These are phyloP conservation scores for Leptographium wingfieldii DNA, from an alignment of 2,329 filamentous ascomycete species.

Conservation along the genomic window DNA sequence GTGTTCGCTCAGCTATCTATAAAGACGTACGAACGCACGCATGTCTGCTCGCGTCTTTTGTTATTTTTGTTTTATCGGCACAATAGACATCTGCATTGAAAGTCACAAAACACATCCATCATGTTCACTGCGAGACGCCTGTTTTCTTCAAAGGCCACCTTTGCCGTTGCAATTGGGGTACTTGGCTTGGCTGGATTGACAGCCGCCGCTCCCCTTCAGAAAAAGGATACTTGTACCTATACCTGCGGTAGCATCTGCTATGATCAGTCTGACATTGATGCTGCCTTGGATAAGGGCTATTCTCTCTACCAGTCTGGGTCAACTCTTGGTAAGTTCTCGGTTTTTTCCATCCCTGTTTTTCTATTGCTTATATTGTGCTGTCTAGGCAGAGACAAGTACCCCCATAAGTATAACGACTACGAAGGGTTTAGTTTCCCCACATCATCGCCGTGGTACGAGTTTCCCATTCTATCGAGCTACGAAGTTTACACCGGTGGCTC, in stretches of 20 bases:
- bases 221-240: constrained; percentile 17
- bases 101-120: too few relatives aligned
- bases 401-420: constrained; percentile 30
- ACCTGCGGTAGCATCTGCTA: constrained; percentile 26
- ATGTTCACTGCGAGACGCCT: too few relatives aligned
- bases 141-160: too few relatives aligned
- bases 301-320: constrained; percentile 15
- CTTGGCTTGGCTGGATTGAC: too few relatives aligned
- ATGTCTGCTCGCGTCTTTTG: too few relatives aligned
- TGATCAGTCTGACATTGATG: constrained; percentile 20
- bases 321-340: constrained; percentile 11
- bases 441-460: constrained; percentile 28
- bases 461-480: constrained; percentile 25
- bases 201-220: too few relatives aligned
- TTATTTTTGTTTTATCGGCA: too few relatives aligned
- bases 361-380: background rate
- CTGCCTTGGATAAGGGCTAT: constrained; percentile 23
- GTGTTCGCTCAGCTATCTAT: too few relatives aligned
- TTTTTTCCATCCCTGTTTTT: too few relatives aligned
- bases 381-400: constrained; percentile 21
- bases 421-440: constrained; percentile 30
- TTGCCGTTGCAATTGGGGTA: too few relatives aligned
- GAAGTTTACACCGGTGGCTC: constrained; percentile 33
- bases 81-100: too few relatives aligned
- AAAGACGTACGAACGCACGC: too few relatives aligned